Evolutionary conservation across 176 grass and related monocot genomes (phyloP).

Genomic region (Carex scoparia): DNA sequence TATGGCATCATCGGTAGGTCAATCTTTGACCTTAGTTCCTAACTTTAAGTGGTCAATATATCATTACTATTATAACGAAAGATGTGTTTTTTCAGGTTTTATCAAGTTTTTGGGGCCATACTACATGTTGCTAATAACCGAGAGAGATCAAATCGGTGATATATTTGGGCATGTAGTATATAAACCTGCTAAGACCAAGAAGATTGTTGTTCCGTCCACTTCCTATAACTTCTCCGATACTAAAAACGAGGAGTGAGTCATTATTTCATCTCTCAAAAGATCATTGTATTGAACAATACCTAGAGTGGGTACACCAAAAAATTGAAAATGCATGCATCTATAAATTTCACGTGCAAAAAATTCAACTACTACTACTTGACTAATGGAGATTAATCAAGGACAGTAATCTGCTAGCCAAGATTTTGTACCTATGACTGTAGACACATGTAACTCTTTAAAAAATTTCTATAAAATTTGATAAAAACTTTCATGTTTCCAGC

Average conservation of each 20-base stretch:
- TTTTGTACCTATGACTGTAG: neutral
- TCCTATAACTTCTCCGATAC: neutral
- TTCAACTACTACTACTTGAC: neutral
- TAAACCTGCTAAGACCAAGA: constrained; percentile 60
- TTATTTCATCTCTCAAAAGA: neutral
- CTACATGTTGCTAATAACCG: constrained; percentile 91
- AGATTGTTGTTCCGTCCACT: constrained; percentile 28
- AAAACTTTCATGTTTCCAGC: constrained; percentile 30
- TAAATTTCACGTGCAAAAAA: neutral
- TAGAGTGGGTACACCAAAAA: neutral
- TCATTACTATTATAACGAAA: constrained; percentile 1
- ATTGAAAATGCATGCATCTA: neutral
- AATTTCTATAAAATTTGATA: constrained; percentile 4
- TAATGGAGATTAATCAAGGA: neutral
- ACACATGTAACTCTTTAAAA: neutral
- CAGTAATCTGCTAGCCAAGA: neutral
- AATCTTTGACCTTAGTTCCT: constrained; percentile 1
- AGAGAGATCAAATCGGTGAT: constrained; percentile 61
- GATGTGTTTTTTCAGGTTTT: constrained; percentile 47
- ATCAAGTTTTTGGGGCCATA: constrained; percentile 84
- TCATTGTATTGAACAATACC: neutral
- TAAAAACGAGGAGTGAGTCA: constrained; percentile 23
- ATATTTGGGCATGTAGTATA: constrained; percentile 85
- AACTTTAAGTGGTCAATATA: neutral
- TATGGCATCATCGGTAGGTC: constrained; percentile 83